Evolutionary conservation across 2,329 filamentous ascomycete species (phyloP), one percentile per base, ranked within the genome.

Genomic region (Scedosporium dehoogii): DNA sequence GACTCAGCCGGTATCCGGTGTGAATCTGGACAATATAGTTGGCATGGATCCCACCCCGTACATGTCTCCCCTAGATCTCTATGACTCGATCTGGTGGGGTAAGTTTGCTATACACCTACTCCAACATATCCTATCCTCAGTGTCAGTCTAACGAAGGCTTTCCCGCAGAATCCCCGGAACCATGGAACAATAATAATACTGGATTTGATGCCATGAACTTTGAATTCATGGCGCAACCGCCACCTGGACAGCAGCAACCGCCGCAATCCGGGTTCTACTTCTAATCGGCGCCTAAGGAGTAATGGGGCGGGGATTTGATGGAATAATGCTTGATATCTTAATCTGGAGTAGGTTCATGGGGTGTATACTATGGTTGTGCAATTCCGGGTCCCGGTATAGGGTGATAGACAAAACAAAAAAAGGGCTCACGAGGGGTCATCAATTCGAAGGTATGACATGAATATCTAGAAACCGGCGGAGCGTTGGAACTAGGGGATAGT

Each of bases 41-140:
- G 71, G 75, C 42, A 73, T 83, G 10, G 85, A 86, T 64, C 81
- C 82, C 16, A 76, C 80, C 3, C 75, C 83, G 41, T 82, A 84
- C 66, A 84, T 87, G 78, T 85, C 85, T 44, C 85, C 85, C 0
- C 85, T 88, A 83, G 85, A 88, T 64, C 73, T 88, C 0, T 88
- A 86, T 69, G 84, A 87, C 68, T 86, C 84, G 3, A 88, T 88
- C 56, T 87, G 86, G 74, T 86, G 84, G 79, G 85, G 84, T 86
- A 73, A 71, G 82, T 76, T 33, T 38, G 65, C n/a, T 7, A 23
- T 6, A 27, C 16, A 29, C 18, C 27, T 18, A 41, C 61, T 60
- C 21, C 44, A 53, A 44, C 18, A 16, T 38, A 14, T 12, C 16
- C 57, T 29, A n/a, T 27, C 4, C 10, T 33, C 55, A 29, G 9